These are phyloP conservation scores for Paraconiothyrium brasiliense DNA, from an alignment of 2,329 filamentous ascomycete genomes.

Conservation along the genomic window DNA sequence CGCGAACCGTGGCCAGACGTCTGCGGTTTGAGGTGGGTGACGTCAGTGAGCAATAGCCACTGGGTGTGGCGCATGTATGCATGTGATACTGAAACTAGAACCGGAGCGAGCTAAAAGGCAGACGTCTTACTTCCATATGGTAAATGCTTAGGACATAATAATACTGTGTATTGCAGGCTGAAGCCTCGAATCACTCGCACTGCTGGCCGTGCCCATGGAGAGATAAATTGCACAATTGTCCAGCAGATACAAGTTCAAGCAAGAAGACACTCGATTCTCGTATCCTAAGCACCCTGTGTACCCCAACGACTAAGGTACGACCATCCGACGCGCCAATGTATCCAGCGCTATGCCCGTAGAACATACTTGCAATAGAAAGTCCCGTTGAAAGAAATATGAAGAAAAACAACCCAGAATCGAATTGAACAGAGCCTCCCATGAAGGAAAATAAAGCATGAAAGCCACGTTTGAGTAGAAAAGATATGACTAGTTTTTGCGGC, in stretches of 20 bases:
- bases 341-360: constrained; percentile 12
- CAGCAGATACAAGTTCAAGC: neutral
- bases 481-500: constrained; percentile 26
- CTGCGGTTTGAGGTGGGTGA: neutral
- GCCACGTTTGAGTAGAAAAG: neutral
- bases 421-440: neutral
- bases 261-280: neutral
- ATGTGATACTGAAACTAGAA: neutral
- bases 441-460: constrained; percentile 4
- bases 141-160: neutral
- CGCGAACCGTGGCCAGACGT: constrained; percentile 9
- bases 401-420: neutral
- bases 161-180: neutral
- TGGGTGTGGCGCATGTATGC: neutral
- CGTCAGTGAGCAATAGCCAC: constrained; percentile 8
- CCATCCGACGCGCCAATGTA: constrained; percentile 11
- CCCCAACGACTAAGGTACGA: neutral
- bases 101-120: no score
- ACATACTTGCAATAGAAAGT: neutral
- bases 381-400: neutral
- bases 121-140: neutral
- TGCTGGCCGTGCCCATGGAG: neutral
- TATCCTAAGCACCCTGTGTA: constrained; percentile 2
- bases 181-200: neutral
- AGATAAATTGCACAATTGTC: neutral